phyloP scores from a whole-genome alignment of 2,329 filamentous ascomycete species.

The Amauroascus verrucosus region DNA sequence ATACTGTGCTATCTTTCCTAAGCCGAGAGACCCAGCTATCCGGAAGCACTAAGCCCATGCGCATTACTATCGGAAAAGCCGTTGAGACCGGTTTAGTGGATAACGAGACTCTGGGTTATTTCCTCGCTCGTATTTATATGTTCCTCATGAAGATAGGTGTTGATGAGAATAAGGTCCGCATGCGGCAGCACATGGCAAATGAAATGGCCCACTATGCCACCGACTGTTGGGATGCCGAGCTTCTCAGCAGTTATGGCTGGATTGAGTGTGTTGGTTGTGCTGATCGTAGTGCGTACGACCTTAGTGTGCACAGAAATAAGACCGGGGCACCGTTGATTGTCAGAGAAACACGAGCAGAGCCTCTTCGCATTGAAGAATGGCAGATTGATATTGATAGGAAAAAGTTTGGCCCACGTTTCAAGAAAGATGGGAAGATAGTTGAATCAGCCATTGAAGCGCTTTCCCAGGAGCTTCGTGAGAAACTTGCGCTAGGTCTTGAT shows the following conservation, averaged over 20 bases:
- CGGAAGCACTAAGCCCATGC: constrained; percentile 67
- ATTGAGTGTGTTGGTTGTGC: constrained; percentile 97
- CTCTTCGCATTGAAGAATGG: constrained; percentile 75
- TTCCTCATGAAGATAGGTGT: constrained; percentile 85
- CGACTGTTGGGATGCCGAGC: constrained; percentile 96
- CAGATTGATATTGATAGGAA: constrained; percentile 83
- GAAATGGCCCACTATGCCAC: constrained; percentile 89
- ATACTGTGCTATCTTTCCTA: constrained; percentile 73
- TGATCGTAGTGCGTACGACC: constrained; percentile 87
- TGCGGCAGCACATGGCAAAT: constrained; percentile 92
- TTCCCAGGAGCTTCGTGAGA: constrained; percentile 70
- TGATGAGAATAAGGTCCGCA: constrained; percentile 78
- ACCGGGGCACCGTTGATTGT: constrained; percentile 80
- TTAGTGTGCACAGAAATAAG: constrained; percentile 85
- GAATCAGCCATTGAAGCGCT: constrained; percentile 67
- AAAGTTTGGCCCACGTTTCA: constrained; percentile 90
- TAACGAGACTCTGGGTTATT: constrained; percentile 97
- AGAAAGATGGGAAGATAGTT: constrained; percentile 82
- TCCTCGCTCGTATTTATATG: constrained; percentile 82
- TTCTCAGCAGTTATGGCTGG: constrained; percentile 88
- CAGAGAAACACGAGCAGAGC: constrained; percentile 67
- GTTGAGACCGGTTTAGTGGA: constrained; percentile 75
- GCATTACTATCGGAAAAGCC: constrained; percentile 72
- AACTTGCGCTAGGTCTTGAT: constrained; percentile 62
- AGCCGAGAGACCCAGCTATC: constrained; percentile 76